Percentiles rank a stretch among this genome's conserved stretches.
Conservation (phyloP, 805 yeast genomes). For the Candida awuae region DNA sequence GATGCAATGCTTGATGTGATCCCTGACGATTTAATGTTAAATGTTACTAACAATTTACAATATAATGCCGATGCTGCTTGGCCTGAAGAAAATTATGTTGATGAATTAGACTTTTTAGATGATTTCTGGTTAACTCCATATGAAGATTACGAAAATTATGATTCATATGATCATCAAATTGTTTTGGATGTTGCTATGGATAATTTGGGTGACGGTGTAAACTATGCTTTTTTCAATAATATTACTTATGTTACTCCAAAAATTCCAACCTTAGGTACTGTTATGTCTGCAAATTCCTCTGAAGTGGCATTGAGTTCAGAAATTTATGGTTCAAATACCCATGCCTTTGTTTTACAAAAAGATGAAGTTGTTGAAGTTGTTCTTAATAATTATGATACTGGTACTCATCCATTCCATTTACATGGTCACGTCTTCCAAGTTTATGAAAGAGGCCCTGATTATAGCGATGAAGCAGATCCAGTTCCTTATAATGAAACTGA, state of each 20-base stretch:
- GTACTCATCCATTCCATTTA: conserved; percentile 95
- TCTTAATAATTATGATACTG: conserved; percentile 80
- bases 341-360: conserved; percentile 61
- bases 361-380: conserved; percentile 71
- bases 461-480: conserved; percentile 46
- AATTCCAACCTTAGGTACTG: conserved; percentile 81
- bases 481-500: conserved; percentile 47
- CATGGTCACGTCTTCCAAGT: conserved; percentile 93
- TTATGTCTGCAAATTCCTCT: conserved; percentile 57
- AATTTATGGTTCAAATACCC: conserved; percentile 74
- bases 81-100: conserved; percentile 34
- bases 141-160: conserved; percentile 44
- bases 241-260: conserved; percentile 70
- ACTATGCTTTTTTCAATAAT: conserved; percentile 95
- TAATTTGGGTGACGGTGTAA: conserved; percentile 76
- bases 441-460: conserved; percentile 59
- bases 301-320: conserved; percentile 36
- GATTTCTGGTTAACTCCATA: conserved; percentile 71
- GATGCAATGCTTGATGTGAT: conserved; percentile 70
- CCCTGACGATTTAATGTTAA: conserved; percentile 58
- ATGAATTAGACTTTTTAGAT: conserved; percentile 51
- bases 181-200: conserved; percentile 76
- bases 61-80: conserved; percentile 34
- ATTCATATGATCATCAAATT: conserved; percentile 62
- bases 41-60: conserved; percentile 67